These are phyloP conservation scores for Rubia yunnanensis DNA, from an alignment of 257 asterid species.

Conservation along the genomic window DNA sequence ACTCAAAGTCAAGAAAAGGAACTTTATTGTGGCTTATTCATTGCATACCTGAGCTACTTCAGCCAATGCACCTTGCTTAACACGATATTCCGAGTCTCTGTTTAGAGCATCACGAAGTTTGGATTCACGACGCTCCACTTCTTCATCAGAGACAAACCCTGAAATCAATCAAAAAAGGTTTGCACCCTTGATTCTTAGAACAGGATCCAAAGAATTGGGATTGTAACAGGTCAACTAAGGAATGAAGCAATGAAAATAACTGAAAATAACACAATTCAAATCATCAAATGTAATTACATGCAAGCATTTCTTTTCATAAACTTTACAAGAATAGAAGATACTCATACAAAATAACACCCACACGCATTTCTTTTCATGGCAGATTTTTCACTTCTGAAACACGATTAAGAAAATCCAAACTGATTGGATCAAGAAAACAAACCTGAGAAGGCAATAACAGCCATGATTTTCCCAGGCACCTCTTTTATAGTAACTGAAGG, in stretches of 20 bases:
- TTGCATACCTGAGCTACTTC: constrained; percentile 79
- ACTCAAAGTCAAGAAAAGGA: background rate
- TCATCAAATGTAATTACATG: background rate
- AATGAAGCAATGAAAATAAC: background rate
- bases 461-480: constrained; percentile 56
- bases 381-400: background rate
- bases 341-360: background rate
- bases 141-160: constrained; percentile 81
- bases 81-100: constrained; percentile 38
- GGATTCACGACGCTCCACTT: constrained; percentile 58
- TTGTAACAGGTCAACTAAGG: background rate
- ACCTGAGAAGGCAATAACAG: constrained; percentile 85
- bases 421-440: constrained; percentile 7
- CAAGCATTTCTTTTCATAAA: background rate
- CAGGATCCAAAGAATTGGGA: background rate
- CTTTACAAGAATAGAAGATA: constrained; percentile 1
- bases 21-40: background rate
- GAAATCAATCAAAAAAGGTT: constrained; percentile 14
- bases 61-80: constrained; percentile 41
- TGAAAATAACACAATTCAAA: background rate
- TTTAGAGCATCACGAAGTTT: constrained; percentile 38
- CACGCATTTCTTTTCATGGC: background rate
- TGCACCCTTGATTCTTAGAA: background rate
- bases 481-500: constrained; percentile 53
- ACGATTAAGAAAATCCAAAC: background rate